These are phyloP conservation scores for Colletotrichum tamarilloi DNA, from an alignment of 2,329 filamentous ascomycete species.

Conservation along the genomic window DNA sequence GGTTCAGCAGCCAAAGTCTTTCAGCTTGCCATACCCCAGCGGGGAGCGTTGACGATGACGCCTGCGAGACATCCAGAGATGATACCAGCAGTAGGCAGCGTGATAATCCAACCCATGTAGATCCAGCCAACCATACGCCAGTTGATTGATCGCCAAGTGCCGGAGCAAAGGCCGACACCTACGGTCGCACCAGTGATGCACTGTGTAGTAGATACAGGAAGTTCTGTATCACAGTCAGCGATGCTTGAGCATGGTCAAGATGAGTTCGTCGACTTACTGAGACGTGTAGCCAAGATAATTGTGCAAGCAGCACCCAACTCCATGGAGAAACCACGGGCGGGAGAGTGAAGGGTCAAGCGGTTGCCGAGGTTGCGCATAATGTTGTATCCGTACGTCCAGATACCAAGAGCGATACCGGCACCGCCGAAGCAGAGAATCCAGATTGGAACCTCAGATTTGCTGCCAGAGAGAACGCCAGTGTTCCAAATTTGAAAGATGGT, in stretches of 20 bases:
- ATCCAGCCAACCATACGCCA: conserved; percentile 67
- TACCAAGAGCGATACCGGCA: conserved; percentile 52
- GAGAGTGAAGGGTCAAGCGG: conserved; percentile 67
- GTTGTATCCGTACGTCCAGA: conserved; percentile 65
- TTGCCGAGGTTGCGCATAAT: conserved; percentile 70
- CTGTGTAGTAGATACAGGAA: conserved; percentile 69
- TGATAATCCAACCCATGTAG: conserved; percentile 65
- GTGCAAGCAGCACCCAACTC: conserved; percentile 65
- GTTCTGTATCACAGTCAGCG: conserved; percentile 39
- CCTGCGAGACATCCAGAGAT: conserved; percentile 67
- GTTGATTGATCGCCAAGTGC: conserved; percentile 64
- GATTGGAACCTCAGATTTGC: conserved; percentile 62
- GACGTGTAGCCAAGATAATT: conserved; percentile 71
- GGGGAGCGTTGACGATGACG: conserved; percentile 69
- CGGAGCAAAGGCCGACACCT: conserved; percentile 66
- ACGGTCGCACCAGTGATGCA: conserved; percentile 68
- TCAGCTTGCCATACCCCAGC: conserved; percentile 43
- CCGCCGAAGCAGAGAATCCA: conserved; percentile 64
- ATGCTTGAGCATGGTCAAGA: not conserved
- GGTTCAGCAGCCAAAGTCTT: not conserved
- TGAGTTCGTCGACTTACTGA: conserved; percentile 47
- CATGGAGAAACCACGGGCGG: conserved; percentile 64
- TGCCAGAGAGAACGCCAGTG: conserved; percentile 52
- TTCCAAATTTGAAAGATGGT: conserved; percentile 72
- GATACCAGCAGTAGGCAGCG: conserved; percentile 55